These are phyloP conservation scores for Colletotrichum brevisporum DNA, from an alignment of 2,329 filamentous ascomycete genomes.

Conservation along the genomic window DNA sequence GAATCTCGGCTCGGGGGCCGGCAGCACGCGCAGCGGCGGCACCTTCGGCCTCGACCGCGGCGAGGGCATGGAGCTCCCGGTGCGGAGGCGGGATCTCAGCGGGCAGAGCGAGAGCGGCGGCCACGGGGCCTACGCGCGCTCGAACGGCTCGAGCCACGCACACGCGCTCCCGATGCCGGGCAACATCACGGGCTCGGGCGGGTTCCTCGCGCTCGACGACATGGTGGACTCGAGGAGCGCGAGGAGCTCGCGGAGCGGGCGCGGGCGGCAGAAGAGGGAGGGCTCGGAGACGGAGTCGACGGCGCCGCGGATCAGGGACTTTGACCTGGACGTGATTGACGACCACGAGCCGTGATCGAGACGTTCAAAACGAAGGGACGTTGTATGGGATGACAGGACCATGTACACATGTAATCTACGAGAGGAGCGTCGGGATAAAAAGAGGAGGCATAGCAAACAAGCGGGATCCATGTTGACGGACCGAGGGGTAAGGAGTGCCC, in stretches of 20 bases:
- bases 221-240: constrained; percentile 43
- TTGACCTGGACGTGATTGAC: constrained; percentile 54
- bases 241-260: constrained; percentile 39
- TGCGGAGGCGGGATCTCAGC: constrained; percentile 34
- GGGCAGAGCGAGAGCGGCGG: constrained; percentile 30
- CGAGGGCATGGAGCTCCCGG: constrained; percentile 46
- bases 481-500: too few relatives aligned
- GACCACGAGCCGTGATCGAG: constrained; percentile 45
- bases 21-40: constrained; percentile 37
- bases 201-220: constrained; percentile 46
- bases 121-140: constrained; percentile 39
- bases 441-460: not conserved
- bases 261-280: constrained; percentile 36
- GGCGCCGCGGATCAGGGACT: constrained; percentile 53
- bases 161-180: constrained; percentile 40
- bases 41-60: constrained; percentile 43
- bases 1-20: constrained; percentile 10
- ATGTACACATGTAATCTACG: not conserved
- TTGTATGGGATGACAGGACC: constrained; percentile 25
- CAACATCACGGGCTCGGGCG: constrained; percentile 36
- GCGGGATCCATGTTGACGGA: not conserved
- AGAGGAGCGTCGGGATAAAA: not conserved
- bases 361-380: not conserved
- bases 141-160: constrained; percentile 30
- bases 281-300: constrained; percentile 43